Evolutionary conservation across 2,329 filamentous ascomycete species (phyloP), one percentile per base, ranked within the genome.

Genomic region (Podosphaera xanthii): DNA sequence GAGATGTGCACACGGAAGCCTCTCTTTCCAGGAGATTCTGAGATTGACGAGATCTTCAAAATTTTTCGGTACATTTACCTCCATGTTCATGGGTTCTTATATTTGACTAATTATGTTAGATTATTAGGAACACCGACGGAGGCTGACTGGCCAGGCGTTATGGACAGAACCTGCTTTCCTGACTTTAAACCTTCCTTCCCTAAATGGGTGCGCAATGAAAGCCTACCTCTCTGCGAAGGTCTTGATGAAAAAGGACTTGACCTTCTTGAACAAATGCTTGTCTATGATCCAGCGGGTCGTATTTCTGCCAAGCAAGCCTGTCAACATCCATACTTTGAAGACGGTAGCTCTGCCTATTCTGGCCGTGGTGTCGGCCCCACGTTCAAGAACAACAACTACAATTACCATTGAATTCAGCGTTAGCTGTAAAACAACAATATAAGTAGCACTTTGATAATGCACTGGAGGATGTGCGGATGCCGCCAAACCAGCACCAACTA

Each of bases 1-100:
- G 89, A 95, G 72, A 95, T 95, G 90, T 94, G 87, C 72, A 95
- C 89, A 1, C 81, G 87, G 67, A 94, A 94, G 73, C 88, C 89
- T 4, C 76, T 95, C 50, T 95, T 95, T 75, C 88, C 89, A 10
- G 89, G 89, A 60, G 89, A 95, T 70, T 92, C 87, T 4, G 87
- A 94, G 70, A 94, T 94, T 72, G 87, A 94, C 68, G 87, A 94
- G 72, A 94, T 94, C 69, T 94, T 94, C 77, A 92, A 91, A 74
- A 94, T 84, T 70, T 95, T 95, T 82, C 81, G 83, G 87, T 88
- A 75, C 67, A 77, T n/a, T 44, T 65, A 2, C 10, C 10, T 34
- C 14, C 3, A 54, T 35, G 30, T 38, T 30, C 22, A 12, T 31
- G 56, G 57, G 48, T 44, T 52, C 50, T 33, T 56, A 46, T 8